Percentiles rank a stretch among this genome's conserved stretches.
phyloP scores from a whole-genome alignment of 2,329 filamentous ascomycete species.

The Ophiocordyceps camponoti-floridani region DNA sequence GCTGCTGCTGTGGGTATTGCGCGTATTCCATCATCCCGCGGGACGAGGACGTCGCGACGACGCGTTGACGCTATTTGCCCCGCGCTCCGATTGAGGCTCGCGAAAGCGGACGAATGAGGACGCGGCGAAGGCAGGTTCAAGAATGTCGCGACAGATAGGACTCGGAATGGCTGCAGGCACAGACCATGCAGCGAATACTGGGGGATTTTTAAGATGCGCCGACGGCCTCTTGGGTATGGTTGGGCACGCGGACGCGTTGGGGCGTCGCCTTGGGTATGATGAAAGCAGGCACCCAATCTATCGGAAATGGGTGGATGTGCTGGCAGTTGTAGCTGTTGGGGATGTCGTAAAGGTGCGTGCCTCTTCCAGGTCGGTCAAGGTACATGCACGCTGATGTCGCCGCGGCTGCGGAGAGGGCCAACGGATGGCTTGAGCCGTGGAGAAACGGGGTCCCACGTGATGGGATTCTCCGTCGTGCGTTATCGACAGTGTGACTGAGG shows the following conservation, averaged over 20 bases:
- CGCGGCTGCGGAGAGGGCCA: slow-evolving; percentile 11
- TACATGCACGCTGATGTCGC: slow-evolving; percentile 41
- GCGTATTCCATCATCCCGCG: slow-evolving; percentile 54
- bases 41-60: slow-evolving; percentile 5
- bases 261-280: slow-evolving; percentile 21
- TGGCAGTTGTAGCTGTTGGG: slow-evolving; percentile 29
- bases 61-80: slow-evolving; percentile 8
- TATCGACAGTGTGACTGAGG: slow-evolving; percentile 2
- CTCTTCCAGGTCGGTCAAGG: slow-evolving; percentile 33
- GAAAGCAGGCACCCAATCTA: slow-evolving; percentile 31
- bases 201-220: slow-evolving; percentile 13
- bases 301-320: slow-evolving; percentile 42
- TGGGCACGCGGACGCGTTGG: slow-evolving; percentile 24
- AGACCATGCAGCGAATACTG: slow-evolving; percentile 9
- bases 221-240: slow-evolving; percentile 18
- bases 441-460: slow-evolving; percentile 26
- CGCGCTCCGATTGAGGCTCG: slow-evolving; percentile 1
- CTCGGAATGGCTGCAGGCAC: slow-evolving; percentile 8
- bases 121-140: slow-evolving; percentile 3
- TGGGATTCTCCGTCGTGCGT: slow-evolving; percentile 2
- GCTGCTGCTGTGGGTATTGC: slow-evolving; percentile 52
- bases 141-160: slow-evolving; percentile 3
- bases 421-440: slow-evolving; percentile 14
- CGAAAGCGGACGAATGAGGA: slow-evolving; percentile 6
- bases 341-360: slow-evolving; percentile 24